phyloP scores from a whole-genome alignment of 1,284 basidiomycete species.

The Cryptococcus sp. region DNA sequence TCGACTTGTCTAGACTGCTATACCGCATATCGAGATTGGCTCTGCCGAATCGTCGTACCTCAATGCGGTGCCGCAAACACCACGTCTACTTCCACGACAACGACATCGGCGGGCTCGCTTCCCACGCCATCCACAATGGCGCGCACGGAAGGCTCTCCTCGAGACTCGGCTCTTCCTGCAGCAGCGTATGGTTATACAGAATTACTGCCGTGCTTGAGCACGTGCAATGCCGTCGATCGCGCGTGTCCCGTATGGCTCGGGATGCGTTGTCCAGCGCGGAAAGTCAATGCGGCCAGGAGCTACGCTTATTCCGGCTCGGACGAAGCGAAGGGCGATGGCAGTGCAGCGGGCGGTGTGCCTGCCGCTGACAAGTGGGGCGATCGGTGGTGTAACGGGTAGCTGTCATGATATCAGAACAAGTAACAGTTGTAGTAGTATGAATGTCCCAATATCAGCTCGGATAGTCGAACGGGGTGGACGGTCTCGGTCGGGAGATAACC shows the following conservation, averaged over 20 bases:
- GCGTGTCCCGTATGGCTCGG: slow-evolving; percentile 72
- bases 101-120: slow-evolving; percentile 23
- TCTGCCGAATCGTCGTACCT: slow-evolving; percentile 71
- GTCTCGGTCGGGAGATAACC: background rate
- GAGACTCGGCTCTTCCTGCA: slow-evolving; percentile 21
- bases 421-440: background rate
- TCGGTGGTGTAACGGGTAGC: slow-evolving; percentile 67
- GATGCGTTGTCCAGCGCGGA: slow-evolving; percentile 68
- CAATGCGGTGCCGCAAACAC: slow-evolving; percentile 59
- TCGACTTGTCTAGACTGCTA: slow-evolving; percentile 76
- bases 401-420: background rate
- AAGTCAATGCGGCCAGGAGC: slow-evolving; percentile 66
- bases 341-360: slow-evolving; percentile 54
- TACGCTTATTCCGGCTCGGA: slow-evolving; percentile 72
- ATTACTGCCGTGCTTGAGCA: slow-evolving; percentile 75
- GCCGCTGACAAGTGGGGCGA: slow-evolving; percentile 74
- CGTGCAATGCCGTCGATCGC: slow-evolving; percentile 70
- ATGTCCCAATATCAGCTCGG: background rate
- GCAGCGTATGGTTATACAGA: slow-evolving; percentile 59
- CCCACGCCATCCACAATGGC: slow-evolving; percentile 45
- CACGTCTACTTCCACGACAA: slow-evolving; percentile 40
- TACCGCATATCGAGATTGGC: slow-evolving; percentile 72
- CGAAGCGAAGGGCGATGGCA: slow-evolving; percentile 59
- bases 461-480: background rate
- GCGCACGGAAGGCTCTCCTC: slow-evolving; percentile 55